These are phyloP conservation scores for Capsella bursapastoris DNA, from an alignment of 345 rosid species.

Conservation along the genomic window DNA sequence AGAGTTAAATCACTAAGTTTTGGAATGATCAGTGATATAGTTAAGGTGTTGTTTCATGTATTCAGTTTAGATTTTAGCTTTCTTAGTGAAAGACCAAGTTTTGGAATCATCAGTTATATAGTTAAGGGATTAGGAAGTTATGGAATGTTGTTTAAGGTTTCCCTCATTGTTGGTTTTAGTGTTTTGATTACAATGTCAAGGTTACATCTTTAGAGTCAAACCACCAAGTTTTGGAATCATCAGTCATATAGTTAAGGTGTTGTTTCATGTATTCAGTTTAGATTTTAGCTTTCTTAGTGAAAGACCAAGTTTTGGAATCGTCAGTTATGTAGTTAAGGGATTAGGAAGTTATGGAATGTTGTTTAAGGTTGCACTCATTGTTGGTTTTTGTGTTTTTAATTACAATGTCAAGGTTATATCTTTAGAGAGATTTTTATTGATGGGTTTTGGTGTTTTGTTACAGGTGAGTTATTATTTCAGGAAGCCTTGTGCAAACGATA, in stretches of 20 bases:
- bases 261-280: background rate
- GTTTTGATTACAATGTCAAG: conserved; percentile 6
- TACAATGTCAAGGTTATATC: conserved; percentile 15
- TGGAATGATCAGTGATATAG: too few species aligned
- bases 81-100: too few species aligned
- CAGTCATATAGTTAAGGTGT: background rate
- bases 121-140: background rate
- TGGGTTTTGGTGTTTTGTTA: conserved; percentile 20
- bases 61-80: too few species aligned
- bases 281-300: too few species aligned
- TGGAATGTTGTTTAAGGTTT: background rate
- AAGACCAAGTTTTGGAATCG: background rate
- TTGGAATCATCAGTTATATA: background rate
- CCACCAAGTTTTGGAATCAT: background rate
- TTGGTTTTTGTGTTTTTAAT: background rate
- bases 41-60: too few species aligned
- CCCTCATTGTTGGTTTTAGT: background rate
- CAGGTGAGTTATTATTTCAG: conserved; percentile 90
- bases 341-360: background rate
- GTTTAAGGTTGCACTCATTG: background rate
- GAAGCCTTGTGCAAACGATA: conserved; percentile 92
- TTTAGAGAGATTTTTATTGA: conserved; percentile 21
- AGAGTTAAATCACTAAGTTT: too few species aligned
- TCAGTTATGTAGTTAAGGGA: background rate
- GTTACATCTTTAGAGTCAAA: background rate